phyloP scores from a whole-genome alignment of 2,329 filamentous ascomycete species.

The Phoma sp. region DNA sequence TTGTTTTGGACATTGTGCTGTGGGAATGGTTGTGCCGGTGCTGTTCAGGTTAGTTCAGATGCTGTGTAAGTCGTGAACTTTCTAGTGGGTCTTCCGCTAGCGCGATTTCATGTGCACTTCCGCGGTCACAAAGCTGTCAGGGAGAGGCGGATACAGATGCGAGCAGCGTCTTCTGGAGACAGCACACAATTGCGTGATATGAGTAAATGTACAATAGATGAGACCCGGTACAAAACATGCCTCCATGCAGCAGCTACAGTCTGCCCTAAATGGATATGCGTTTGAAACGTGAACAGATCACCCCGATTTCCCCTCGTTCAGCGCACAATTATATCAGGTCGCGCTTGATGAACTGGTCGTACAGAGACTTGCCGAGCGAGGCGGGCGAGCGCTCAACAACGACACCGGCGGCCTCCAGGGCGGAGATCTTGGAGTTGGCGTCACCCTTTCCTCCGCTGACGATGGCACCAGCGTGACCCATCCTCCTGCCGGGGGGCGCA shows the following conservation, averaged over 20 bases:
- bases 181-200: constrained; percentile 37
- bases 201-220: constrained; percentile 46
- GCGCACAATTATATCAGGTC: constrained; percentile 77
- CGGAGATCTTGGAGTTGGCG: constrained; percentile 96
- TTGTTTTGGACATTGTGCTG: constrained; percentile 42
- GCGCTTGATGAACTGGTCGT: constrained; percentile 93
- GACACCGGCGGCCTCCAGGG: constrained; percentile 90
- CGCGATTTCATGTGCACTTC: constrained; percentile 7
- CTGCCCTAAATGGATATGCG: constrained; percentile 27
- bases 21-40: not conserved
- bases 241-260: constrained; percentile 28
- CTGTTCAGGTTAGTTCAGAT: not conserved
- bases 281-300: constrained; percentile 29
- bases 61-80: constrained; percentile 1
- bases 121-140: constrained; percentile 2
- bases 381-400: constrained; percentile 87
- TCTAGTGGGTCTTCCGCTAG: constrained; percentile 26
- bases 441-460: constrained; percentile 97
- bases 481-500: constrained; percentile 91
- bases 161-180: constrained; percentile 21
- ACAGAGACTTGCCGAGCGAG: constrained; percentile 87
- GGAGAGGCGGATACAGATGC: not conserved
- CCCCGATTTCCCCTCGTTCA: constrained; percentile 8
- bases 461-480: constrained; percentile 99
- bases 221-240: constrained; percentile 22